phyloP scores from a whole-genome alignment of 1,284 basidiomycete genomes.

The Boletus hoseneyae region DNA sequence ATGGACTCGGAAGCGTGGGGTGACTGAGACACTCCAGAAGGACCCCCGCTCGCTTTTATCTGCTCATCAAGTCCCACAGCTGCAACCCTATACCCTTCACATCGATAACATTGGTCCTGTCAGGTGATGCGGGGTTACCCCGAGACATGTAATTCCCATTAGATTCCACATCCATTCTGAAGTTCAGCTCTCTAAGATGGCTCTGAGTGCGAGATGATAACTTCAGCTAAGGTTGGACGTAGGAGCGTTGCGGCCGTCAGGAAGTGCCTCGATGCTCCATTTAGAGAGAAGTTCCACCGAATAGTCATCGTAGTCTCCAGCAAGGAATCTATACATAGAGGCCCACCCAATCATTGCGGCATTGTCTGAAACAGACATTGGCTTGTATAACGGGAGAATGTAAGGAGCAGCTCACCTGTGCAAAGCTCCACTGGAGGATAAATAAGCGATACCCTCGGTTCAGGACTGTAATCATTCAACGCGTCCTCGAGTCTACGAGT shows the following conservation, averaged over 20 bases:
- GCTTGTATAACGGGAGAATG: not conserved
- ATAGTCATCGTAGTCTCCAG: slow-evolving; percentile 62
- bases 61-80: no score
- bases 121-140: no score
- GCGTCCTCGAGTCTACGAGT: slow-evolving; percentile 41
- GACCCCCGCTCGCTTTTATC: no score
- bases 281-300: slow-evolving; percentile 54
- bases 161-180: no score
- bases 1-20: no score
- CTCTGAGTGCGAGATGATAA: not conserved
- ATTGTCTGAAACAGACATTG: slow-evolving; percentile 59
- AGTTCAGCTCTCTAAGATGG: no score
- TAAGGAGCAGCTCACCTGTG: slow-evolving; percentile 56
- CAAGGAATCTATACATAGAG: slow-evolving; percentile 76
- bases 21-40: no score
- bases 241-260: not conserved
- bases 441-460: slow-evolving; percentile 38
- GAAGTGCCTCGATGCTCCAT: slow-evolving; percentile 66
- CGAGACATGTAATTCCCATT: no score
- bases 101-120: no score
- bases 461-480: slow-evolving; percentile 35
- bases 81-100: no score
- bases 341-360: slow-evolving; percentile 95
- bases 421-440: slow-evolving; percentile 79
- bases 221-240: not conserved